These are phyloP conservation scores for Pisolithus microcarpus DNA, from an alignment of 768 basidiomycete species.

Conservation along the genomic window DNA sequence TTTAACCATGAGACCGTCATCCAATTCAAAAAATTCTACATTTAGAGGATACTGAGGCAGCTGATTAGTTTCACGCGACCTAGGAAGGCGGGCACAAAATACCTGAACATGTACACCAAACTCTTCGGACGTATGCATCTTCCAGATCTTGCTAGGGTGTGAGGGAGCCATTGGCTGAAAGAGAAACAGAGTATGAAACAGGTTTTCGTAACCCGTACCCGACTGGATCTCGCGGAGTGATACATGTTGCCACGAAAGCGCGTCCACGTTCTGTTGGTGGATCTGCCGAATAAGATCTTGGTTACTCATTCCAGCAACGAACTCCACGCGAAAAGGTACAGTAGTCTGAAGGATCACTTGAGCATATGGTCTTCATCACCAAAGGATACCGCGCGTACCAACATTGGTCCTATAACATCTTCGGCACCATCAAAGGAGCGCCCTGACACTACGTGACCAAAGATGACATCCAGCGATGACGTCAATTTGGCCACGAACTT, in stretches of 20 bases:
- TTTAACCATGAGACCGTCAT: conserved; percentile 27
- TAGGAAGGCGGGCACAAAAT: conserved; percentile 2
- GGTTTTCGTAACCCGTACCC: conserved; percentile 18
- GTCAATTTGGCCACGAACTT: conserved; percentile 19
- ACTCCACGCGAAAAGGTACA: conserved; percentile 36
- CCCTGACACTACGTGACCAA: conserved; percentile 42
- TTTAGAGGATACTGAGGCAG: conserved; percentile 36
- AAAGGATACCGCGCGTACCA: conserved; percentile 27
- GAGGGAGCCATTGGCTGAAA: conserved; percentile 29
- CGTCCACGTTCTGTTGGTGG: conserved; percentile 33
- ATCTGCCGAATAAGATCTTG: conserved; percentile 30
- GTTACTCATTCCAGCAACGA: conserved; percentile 21
- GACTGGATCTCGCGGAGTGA: conserved; percentile 39
- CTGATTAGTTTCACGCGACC: neutral
- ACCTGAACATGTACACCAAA: conserved; percentile 26
- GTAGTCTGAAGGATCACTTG: conserved; percentile 31
- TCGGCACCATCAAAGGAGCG: conserved; percentile 35
- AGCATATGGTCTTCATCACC: neutral
- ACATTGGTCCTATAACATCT: conserved; percentile 39
- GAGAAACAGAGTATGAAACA: conserved; percentile 41
- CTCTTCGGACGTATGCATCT: conserved; percentile 11
- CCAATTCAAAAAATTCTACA: conserved; percentile 32
- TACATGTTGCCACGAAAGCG: conserved; percentile 38
- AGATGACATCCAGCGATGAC: conserved; percentile 32
- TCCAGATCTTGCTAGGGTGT: conserved; percentile 14